Percentiles rank a stretch among this genome's conserved stretches.
Evolutionary conservation across 352 stramenopile genomes (phyloP).

Genomic region (Phytopythium litorale): DNA sequence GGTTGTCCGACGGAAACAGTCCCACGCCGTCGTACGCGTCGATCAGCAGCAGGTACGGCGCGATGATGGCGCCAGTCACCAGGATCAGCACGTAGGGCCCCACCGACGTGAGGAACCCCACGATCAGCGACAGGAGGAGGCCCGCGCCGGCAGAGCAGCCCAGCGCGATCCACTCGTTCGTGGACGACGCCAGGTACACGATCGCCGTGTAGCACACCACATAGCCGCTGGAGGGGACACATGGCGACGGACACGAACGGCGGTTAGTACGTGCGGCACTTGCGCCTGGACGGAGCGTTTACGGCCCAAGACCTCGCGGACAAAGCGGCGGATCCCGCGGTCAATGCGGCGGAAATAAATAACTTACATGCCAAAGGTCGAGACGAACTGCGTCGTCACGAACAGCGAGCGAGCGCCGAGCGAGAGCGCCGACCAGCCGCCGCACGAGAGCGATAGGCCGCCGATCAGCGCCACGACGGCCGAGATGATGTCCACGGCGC

Average conservation of each 20-base stretch:
- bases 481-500: slow-evolving; percentile 63
- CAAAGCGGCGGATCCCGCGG: not conserved
- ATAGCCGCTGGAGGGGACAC: slow-evolving; percentile 45
- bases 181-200: slow-evolving; percentile 39
- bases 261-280: not conserved
- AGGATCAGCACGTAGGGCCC: slow-evolving; percentile 71
- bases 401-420: slow-evolving; percentile 84
- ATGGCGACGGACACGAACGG: not conserved
- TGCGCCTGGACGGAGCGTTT: not conserved
- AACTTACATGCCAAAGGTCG: slow-evolving; percentile 72
- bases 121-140: slow-evolving; percentile 52
- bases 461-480: slow-evolving; percentile 74
- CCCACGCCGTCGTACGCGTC: slow-evolving; percentile 64
- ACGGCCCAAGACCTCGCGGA: not conserved
- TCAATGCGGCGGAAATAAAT: slow-evolving; percentile 5
- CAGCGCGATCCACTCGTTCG: slow-evolving; percentile 76
- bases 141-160: slow-evolving; percentile 58
- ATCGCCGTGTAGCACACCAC: slow-evolving; percentile 67
- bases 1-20: slow-evolving; percentile 68
- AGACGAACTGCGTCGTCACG: slow-evolving; percentile 77
- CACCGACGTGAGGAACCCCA: slow-evolving; percentile 71
- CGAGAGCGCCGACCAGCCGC: slow-evolving; percentile 82
- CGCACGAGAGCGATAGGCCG: slow-evolving; percentile 81
- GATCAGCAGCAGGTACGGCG: slow-evolving; percentile 72
- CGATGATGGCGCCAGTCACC: slow-evolving; percentile 61